Percentiles rank a stretch among this genome's conserved stretches.
These are phyloP conservation scores for Kwoniella mangroviensis DNA, from an alignment of 768 basidiomycete genomes.

Conservation along the genomic window DNA sequence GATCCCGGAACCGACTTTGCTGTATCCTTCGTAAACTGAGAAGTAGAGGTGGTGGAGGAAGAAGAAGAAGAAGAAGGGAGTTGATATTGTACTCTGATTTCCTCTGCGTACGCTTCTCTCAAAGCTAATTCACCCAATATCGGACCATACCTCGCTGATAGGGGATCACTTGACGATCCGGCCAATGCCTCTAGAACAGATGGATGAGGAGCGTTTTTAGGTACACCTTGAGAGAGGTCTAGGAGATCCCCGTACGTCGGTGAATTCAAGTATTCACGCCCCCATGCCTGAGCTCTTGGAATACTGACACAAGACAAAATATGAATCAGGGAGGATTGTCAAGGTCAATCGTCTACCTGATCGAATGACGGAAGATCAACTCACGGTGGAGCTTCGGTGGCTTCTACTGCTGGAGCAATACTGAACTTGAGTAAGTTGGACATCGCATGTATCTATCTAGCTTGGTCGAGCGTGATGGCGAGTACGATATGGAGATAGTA, in stretches of 20 bases:
- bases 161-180: slow-evolving; percentile 60
- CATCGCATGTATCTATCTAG: neutral
- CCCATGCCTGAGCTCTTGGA: slow-evolving; percentile 55
- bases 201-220: slow-evolving; percentile 68
- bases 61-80: slow-evolving; percentile 1
- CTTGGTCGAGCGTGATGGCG: neutral
- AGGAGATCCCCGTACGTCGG: slow-evolving; percentile 61
- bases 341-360: neutral
- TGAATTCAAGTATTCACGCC: slow-evolving; percentile 29
- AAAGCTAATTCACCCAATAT: slow-evolving; percentile 67
- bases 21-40: neutral
- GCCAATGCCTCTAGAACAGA: slow-evolving; percentile 64
- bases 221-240: slow-evolving; percentile 76
- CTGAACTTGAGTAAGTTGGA: slow-evolving; percentile 15
- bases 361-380: neutral
- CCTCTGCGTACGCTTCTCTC: slow-evolving; percentile 64
- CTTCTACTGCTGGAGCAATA: slow-evolving; percentile 17
- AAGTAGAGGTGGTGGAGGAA: neutral
- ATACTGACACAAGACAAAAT: slow-evolving; percentile 35
- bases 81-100: slow-evolving; percentile 70
- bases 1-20: neutral
- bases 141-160: slow-evolving; percentile 64
- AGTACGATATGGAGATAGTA: too few relatives aligned
- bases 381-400: slow-evolving; percentile 24
- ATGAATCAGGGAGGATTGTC: neutral